Conservation (phyloP, 768 basidiomycete species). For the Auriscalpium orientale region DNA sequence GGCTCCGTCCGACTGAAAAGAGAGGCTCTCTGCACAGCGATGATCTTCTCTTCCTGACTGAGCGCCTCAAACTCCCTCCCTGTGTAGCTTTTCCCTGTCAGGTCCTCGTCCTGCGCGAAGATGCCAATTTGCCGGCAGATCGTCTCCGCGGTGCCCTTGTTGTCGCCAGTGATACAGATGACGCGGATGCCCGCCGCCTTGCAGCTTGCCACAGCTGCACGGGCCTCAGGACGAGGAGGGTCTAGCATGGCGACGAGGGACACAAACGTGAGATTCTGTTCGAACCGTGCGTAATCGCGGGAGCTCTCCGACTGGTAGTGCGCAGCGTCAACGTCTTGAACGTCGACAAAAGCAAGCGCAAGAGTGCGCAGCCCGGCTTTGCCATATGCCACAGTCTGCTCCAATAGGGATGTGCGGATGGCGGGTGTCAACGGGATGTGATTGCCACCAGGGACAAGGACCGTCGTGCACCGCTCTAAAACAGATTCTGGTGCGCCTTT, state of each 20-base stretch:
- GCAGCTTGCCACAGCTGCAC: constrained; percentile 81
- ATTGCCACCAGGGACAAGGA: constrained; percentile 51
- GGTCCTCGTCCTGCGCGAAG: constrained; percentile 77
- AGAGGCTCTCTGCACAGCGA: constrained; percentile 80
- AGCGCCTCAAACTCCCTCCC: constrained; percentile 86
- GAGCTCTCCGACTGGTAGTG: constrained; percentile 79
- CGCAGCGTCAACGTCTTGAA: constrained; percentile 63
- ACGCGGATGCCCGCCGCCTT: constrained; percentile 90
- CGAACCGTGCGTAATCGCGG: constrained; percentile 83
- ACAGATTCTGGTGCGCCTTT: constrained; percentile 97
- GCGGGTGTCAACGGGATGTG: constrained; percentile 56
- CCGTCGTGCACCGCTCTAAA: constrained; percentile 78
- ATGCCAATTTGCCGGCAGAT: constrained; percentile 96
- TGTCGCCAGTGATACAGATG: constrained; percentile 96
- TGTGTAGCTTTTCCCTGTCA: constrained; percentile 94
- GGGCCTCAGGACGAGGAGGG: constrained; percentile 92
- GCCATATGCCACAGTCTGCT: constrained; percentile 67
- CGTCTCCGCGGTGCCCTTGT: constrained; percentile 95
- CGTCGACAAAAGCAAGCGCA: constrained; percentile 82
- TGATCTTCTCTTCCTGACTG: constrained; percentile 70
- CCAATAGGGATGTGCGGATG: constrained; percentile 53
- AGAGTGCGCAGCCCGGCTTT: constrained; percentile 81
- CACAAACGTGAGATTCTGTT: constrained; percentile 88
- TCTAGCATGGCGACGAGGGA: constrained; percentile 97
- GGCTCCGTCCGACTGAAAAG: constrained; percentile 95